phyloP scores from a whole-genome alignment of 2,329 filamentous ascomycete species.

The Albifimbria verrucaria region DNA sequence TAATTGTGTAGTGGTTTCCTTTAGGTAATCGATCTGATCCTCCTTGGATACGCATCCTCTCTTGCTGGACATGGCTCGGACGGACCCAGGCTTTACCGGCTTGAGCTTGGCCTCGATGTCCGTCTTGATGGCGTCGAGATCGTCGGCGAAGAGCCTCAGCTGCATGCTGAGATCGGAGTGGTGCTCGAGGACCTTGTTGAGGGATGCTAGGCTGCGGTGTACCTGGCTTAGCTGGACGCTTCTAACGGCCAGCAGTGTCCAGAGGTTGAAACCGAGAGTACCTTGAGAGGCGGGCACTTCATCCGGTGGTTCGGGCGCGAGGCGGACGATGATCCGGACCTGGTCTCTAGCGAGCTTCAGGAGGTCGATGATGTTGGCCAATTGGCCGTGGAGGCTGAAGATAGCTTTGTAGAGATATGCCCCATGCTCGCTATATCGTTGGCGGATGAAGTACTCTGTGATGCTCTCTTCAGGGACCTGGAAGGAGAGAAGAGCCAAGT shows the following conservation, averaged over 20 bases:
- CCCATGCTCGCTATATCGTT: constrained; percentile 75
- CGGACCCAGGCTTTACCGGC: no score
- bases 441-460: constrained; percentile 57
- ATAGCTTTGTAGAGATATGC: constrained; percentile 68
- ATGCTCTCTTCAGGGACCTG: constrained; percentile 47
- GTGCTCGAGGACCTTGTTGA: constrained; percentile 69
- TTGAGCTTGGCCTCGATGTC: background rate
- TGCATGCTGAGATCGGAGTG: constrained; percentile 62
- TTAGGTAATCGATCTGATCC: background rate
- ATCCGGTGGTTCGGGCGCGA: constrained; percentile 38
- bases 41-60: background rate
- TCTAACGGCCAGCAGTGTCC: constrained; percentile 73
- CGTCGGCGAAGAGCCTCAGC: constrained; percentile 25
- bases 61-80: no score
- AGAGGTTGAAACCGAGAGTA: constrained; percentile 55
- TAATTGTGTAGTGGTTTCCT: no score
- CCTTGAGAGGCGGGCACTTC: background rate
- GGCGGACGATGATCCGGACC: constrained; percentile 65
- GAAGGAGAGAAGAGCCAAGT: constrained; percentile 57
- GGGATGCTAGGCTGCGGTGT: constrained; percentile 63
- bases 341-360: constrained; percentile 67
- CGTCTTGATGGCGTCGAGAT: background rate
- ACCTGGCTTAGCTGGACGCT: constrained; percentile 56
- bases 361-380: constrained; percentile 62
- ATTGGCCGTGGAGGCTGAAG: constrained; percentile 63